These are phyloP conservation scores for Penicillium flavigenum DNA, from an alignment of 495 filamentous ascomycete species.

Conservation along the genomic window DNA sequence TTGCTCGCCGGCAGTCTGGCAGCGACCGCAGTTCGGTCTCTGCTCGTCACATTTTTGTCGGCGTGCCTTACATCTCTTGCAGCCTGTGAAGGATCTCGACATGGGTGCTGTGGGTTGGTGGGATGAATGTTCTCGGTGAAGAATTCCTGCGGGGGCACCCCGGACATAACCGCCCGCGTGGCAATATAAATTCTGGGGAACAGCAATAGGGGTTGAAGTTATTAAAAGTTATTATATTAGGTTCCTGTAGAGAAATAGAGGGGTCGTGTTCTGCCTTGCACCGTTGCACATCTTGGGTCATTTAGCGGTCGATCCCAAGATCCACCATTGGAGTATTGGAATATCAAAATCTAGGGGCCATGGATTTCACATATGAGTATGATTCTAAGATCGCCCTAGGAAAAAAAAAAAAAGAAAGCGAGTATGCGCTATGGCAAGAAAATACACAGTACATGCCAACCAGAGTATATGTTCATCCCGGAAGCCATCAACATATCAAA, in stretches of 20 bases:
- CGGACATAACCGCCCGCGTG: constrained; percentile 14
- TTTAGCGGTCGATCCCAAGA: constrained; percentile 13
- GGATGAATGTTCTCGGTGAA: constrained; percentile 13
- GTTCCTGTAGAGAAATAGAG: neutral
- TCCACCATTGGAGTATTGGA: constrained; percentile 1
- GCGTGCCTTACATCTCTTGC: constrained; percentile 48
- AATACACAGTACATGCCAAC: constrained; percentile 26
- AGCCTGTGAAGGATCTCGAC: constrained; percentile 50
- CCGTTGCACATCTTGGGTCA: neutral
- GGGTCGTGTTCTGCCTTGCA: neutral
- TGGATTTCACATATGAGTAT: neutral
- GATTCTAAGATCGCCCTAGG: constrained; percentile 1
- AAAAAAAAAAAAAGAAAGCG: constrained; percentile 5
- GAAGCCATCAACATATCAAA: constrained; percentile 16
- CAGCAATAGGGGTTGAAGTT: neutral
- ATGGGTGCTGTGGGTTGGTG: constrained; percentile 28
- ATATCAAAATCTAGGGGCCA: constrained; percentile 2
- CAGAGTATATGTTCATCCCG: constrained; percentile 30
- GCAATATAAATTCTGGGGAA: constrained; percentile 16
- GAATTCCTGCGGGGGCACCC: constrained; percentile 32
- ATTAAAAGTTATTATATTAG: neutral
- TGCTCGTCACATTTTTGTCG: constrained; percentile 49
- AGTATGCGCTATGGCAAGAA: constrained; percentile 25
- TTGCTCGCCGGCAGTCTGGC: constrained; percentile 34
- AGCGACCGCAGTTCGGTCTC: constrained; percentile 41